phyloP scores from a whole-genome alignment of 2,329 filamentous ascomycete genomes.

The Coniochaeta sp. region DNA sequence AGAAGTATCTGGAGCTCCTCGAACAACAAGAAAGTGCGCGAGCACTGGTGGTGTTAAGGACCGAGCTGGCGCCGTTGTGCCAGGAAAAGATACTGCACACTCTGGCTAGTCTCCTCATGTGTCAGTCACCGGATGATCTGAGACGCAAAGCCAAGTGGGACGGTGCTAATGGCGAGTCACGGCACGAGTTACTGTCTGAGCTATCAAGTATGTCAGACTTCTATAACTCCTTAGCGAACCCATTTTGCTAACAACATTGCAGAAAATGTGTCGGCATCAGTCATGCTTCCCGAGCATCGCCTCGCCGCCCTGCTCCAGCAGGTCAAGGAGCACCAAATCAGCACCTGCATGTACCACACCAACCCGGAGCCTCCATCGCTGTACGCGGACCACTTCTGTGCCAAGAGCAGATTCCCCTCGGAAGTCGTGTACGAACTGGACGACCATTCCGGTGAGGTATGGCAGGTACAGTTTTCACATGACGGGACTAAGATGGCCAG shows the following conservation, averaged over 20 bases:
- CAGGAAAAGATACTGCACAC: constrained; percentile 73
- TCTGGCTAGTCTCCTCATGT: constrained; percentile 88
- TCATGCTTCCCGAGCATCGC: constrained; percentile 93
- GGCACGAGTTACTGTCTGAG: constrained; percentile 67
- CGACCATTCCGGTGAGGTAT: constrained; percentile 75
- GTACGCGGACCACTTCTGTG: constrained; percentile 82
- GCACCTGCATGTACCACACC: constrained; percentile 83
- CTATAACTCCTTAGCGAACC: neutral
- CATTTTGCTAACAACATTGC: constrained; percentile 8
- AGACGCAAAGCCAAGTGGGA: constrained; percentile 77
- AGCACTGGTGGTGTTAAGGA: constrained; percentile 76
- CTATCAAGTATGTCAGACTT: constrained; percentile 59
- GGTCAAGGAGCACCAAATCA: constrained; percentile 77
- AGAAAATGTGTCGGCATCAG: constrained; percentile 89
- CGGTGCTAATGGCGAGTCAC: constrained; percentile 67
- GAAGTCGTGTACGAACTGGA: constrained; percentile 62
- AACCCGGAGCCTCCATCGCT: constrained; percentile 70
- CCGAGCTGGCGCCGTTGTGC: constrained; percentile 79
- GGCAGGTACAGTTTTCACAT: constrained; percentile 86
- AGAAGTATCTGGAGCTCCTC: constrained; percentile 89
- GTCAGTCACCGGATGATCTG: constrained; percentile 67
- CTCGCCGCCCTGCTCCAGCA: constrained; percentile 74
- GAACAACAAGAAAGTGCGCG: constrained; percentile 65
- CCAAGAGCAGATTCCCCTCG: constrained; percentile 70
- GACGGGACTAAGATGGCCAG: constrained; percentile 78